phyloP scores from a whole-genome alignment of 495 filamentous ascomycete genomes.

The Xylaria palmicola region DNA sequence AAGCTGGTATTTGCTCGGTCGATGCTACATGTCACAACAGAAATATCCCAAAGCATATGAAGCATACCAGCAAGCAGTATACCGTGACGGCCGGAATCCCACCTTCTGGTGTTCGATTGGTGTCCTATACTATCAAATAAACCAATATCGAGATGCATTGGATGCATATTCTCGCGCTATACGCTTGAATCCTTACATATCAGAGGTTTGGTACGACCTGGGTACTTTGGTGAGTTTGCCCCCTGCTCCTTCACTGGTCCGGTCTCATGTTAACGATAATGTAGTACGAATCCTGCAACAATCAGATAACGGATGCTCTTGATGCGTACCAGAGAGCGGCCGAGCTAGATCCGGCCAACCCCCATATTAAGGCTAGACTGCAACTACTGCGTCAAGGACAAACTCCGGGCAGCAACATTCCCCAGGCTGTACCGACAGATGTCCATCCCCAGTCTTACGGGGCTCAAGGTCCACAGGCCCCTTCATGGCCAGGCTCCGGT shows the following conservation, averaged over 20 bases:
- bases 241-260: conserved; percentile 7
- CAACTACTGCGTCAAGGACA: conserved; percentile 81
- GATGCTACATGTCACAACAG: conserved; percentile 99
- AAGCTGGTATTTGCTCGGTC: conserved; percentile 96
- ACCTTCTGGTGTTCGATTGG: conserved; percentile 99
- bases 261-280: conserved; percentile 23
- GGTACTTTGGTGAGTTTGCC: conserved; percentile 79
- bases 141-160: conserved; percentile 97
- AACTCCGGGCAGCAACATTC: conserved; percentile 51
- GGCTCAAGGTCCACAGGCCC: conserved; percentile 66
- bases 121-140: conserved; percentile 99
- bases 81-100: conserved; percentile 95
- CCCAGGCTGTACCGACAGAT: conserved; percentile 47
- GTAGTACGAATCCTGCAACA: conserved; percentile 98
- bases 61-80: conserved; percentile 98
- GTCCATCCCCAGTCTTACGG: conserved; percentile 77
- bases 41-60: conserved; percentile 99
- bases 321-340: conserved; percentile 95
- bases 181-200: conserved; percentile 96
- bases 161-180: conserved; percentile 99
- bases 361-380: conserved; percentile 93
- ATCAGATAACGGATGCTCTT: conserved; percentile 93
- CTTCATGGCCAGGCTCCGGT: conserved; percentile 77
- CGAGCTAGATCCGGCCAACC: conserved; percentile 88
- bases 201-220: conserved; percentile 98